phyloP scores from a whole-genome alignment of 2,329 filamentous ascomycete genomes.

The Sphaerostilbella broomeana region DNA sequence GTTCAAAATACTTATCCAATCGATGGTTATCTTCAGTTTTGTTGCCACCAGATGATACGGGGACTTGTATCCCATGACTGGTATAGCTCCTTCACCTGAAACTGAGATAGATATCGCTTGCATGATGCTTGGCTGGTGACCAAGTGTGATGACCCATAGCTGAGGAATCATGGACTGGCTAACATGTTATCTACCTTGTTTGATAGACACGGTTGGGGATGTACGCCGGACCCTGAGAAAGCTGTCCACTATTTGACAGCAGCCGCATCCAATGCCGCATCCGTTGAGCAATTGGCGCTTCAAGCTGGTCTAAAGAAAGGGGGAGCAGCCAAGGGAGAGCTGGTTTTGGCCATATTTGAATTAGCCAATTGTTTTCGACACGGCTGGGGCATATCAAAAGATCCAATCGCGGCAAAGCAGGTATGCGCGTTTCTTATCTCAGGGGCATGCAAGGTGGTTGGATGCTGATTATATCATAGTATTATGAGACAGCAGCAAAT shows the following conservation, averaged over 20 bases:
- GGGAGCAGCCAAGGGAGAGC: conserved; percentile 89
- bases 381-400: conserved; percentile 85
- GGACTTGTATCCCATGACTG: no score
- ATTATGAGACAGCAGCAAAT: conserved; percentile 97
- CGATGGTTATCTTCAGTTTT: no score
- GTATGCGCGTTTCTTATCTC: conserved; percentile 37
- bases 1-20: no score
- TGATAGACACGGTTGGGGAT: conserved; percentile 86
- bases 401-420: conserved; percentile 75
- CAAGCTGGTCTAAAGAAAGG: conserved; percentile 86
- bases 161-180: no score
- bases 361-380: conserved; percentile 88
- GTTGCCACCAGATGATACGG: no score
- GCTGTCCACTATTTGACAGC: conserved; percentile 81
- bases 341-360: conserved; percentile 94
- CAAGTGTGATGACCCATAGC: no score
- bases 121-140: no score
- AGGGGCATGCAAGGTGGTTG: conserved; percentile 3
- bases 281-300: conserved; percentile 78
- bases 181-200: background rate
- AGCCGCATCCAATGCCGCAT: conserved; percentile 83
- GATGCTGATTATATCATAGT: conserved; percentile 44
- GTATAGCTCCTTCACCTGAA: no score
- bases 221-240: conserved; percentile 59
- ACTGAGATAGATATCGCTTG: no score